Percentiles rank a stretch among this genome's conserved stretches.
phyloP scores from a whole-genome alignment of 306 rosid species.

The Datisca glomerata region DNA sequence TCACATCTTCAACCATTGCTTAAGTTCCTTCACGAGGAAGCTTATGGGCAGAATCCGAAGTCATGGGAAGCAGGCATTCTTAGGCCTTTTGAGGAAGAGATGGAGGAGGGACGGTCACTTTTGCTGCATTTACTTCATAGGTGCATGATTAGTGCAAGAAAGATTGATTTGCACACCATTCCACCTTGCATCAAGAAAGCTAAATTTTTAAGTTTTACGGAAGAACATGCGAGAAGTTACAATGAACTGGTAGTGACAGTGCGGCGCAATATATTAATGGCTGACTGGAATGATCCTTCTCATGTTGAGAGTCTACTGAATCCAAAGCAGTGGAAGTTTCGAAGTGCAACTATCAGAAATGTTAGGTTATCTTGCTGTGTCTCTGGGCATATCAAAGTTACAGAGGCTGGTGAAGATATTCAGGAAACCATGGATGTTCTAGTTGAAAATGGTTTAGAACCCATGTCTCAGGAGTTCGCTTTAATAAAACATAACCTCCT shows the following conservation, averaged over 20 bases:
- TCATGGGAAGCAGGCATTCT: conserved; percentile 96
- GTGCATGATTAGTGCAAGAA: conserved; percentile 92
- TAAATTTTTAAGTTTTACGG: conserved; percentile 55
- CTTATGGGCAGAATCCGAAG: conserved; percentile 74
- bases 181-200: conserved; percentile 85
- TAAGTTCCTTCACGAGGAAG: conserved; percentile 90
- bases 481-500: conserved; percentile 54
- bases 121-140: conserved; percentile 62
- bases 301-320: conserved; percentile 92
- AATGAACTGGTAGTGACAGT: conserved; percentile 88
- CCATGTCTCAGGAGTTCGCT: conserved; percentile 57
- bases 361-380: conserved; percentile 95
- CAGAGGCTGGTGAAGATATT: conserved; percentile 94
- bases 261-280: conserved; percentile 85
- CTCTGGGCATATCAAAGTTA: conserved; percentile 93
- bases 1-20: conserved; percentile 91
- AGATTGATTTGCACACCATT: conserved; percentile 60
- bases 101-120: conserved; percentile 91
- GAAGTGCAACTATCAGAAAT: conserved; percentile 61
- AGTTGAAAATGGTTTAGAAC: conserved; percentile 59
- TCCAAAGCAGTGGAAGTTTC: conserved; percentile 85
- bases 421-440: conserved; percentile 93
- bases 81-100: conserved; percentile 91
- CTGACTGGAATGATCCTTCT: conserved; percentile 97
- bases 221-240: conserved; percentile 83